These are phyloP conservation scores for Plasmodium sp. DNA, from an alignment of 169 alveolate genomes.

Conservation along the genomic window DNA sequence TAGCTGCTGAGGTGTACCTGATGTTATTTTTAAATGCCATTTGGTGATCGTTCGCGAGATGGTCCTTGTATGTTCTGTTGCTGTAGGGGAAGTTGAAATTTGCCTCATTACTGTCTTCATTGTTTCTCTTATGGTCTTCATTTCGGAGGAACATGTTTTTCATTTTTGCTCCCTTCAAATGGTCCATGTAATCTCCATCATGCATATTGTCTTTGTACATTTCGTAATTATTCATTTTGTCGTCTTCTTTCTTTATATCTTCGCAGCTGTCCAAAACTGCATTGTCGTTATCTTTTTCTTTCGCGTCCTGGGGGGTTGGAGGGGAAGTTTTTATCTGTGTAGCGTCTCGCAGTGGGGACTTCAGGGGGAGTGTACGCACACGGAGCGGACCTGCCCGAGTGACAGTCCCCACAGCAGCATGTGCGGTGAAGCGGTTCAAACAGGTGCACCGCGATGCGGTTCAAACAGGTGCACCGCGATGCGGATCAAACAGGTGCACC, in stretches of 20 bases:
- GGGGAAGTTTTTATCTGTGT: neutral
- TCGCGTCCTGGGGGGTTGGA: slow-evolving; percentile 8
- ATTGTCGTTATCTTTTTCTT: slow-evolving; percentile 35
- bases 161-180: slow-evolving; percentile 12
- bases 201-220: slow-evolving; percentile 27
- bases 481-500: neutral
- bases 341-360: neutral
- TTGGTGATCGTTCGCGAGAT: slow-evolving; percentile 13
- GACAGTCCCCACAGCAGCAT: neutral
- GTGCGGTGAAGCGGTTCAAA: neutral
- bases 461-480: neutral
- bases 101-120: slow-evolving; percentile 25
- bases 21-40: slow-evolving; percentile 25
- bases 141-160: slow-evolving; percentile 26
- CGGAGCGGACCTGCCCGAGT: neutral
- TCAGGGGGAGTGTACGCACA: too few species aligned
- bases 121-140: slow-evolving; percentile 7
- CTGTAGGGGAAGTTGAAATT: slow-evolving; percentile 25
- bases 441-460: neutral
- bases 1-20: slow-evolving; percentile 25
- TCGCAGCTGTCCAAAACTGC: neutral
- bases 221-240: slow-evolving; percentile 60
- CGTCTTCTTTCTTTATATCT: slow-evolving; percentile 49
- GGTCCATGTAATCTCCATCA: slow-evolving; percentile 17
- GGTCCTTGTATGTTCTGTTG: slow-evolving; percentile 34